Evolutionary conservation across 306 rosid species (phyloP).

Genomic region (Morella rubra): DNA sequence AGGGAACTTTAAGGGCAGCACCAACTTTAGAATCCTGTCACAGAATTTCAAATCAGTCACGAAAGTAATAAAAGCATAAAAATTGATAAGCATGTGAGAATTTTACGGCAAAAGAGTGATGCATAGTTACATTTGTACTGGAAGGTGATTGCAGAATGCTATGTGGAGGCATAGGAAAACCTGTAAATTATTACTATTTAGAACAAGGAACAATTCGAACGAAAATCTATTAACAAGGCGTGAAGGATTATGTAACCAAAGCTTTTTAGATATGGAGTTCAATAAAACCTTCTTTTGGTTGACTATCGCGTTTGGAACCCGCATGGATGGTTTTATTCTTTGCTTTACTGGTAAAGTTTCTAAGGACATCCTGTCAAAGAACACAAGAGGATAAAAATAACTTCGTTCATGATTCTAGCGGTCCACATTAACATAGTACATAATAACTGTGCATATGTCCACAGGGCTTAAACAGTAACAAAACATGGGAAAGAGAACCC

Average conservation of each 20-base stretch:
- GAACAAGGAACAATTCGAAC: slow-evolving; percentile 12
- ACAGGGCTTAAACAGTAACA: neutral
- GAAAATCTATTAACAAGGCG: neutral
- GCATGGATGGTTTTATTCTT: slow-evolving; percentile 37
- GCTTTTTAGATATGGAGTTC: slow-evolving; percentile 21
- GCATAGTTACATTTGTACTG: slow-evolving; percentile 48
- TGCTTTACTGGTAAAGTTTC: slow-evolving; percentile 39
- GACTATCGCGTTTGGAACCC: slow-evolving; percentile 25
- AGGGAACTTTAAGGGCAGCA: slow-evolving; percentile 32
- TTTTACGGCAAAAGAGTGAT: slow-evolving; percentile 25
- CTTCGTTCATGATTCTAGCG: slow-evolving; percentile 18
- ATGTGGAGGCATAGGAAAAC: slow-evolving; percentile 38
- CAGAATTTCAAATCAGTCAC: slow-evolving; percentile 34
- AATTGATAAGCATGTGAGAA: slow-evolving; percentile 23
- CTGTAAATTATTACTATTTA: slow-evolving; percentile 42
- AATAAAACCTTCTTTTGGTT: slow-evolving; percentile 40
- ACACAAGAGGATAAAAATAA: slow-evolving; percentile 30
- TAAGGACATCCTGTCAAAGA: slow-evolving; percentile 61
- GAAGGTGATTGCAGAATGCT: slow-evolving; percentile 42
- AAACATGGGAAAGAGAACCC: neutral
- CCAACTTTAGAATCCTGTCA: slow-evolving; percentile 56
- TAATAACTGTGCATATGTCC: neutral
- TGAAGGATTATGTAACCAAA: slow-evolving; percentile 12
- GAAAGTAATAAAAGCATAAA: slow-evolving; percentile 10
- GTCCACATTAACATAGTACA: slow-evolving; percentile 1